Base-by-base conservation (phyloP, 768 basidiomycete genomes). In the Rhodocollybia butyracea region DNA sequence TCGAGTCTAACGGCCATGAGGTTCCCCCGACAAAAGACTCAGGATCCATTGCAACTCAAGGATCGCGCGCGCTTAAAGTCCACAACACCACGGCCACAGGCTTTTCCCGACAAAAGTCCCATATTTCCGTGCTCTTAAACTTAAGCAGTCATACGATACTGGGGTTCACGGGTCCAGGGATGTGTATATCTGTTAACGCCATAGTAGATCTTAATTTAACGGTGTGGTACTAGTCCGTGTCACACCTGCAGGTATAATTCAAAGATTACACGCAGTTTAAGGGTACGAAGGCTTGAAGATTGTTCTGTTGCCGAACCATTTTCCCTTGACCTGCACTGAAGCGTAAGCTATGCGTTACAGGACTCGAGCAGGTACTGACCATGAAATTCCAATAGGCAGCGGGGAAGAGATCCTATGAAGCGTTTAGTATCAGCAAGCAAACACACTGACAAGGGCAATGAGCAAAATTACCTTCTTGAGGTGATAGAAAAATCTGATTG, bases 401-500 rank as follows among this genome's bases (percentile, higher is more conserved):
- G n/a, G 88, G 87, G 75, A 90, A 89, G 27, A 89, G 52, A 58
- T 84, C 80, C 81, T 82, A 36, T 55, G 7, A 39, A 4, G 43
- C 39, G 31, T 32, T 27, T 50, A 19, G 55, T 8, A 45, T 30
- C 31, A 29, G 34, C 50, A 51, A 41, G 15, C 22, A 10, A 32
- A 17, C 26, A 29, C 12, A 6, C 22, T 42, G n/a, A 22, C 26
- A 51, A 46, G 17, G 21, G 6, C 32, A 38, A 7, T 32, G 46
- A 52, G 34, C 48, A 30, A 19, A 60, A 60, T 19, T 65, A 81
- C 86, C 79, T 88, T 95, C 72, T 94, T 95, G 48, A 98, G 71
- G 70, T 94, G 84, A 72, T 94, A 97, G 77, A 89, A 95, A 3
- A 84, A 59, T 54, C 88, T 88, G 62, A 31, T n/a, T n/a, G n/a